Evolutionary conservation across 2,329 filamentous ascomycete species (phyloP), one percentile per base, ranked within the genome.

Genomic region (Aspergillus costaricaensis): DNA sequence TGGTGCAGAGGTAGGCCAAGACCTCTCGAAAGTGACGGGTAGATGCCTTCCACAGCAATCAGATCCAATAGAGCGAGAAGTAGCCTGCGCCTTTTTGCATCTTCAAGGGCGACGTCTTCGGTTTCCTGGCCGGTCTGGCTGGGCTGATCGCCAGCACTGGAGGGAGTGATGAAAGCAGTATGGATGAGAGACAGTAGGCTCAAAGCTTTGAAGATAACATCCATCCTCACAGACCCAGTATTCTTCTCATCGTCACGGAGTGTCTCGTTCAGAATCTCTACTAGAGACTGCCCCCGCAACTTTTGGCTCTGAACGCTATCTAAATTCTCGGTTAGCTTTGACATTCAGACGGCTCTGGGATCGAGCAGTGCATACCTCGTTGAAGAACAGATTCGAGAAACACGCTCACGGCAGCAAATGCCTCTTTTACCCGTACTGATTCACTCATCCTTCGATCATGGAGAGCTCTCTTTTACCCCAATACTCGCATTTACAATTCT

Each of bases 1-100:
- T 77, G 72, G 62, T 80, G 77, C 12, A 80, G 65, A 10, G 78
- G 78, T 49, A 80, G 76, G 1, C 78, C 78, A 44, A 79, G 77
- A 19, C 78, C 78, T 19, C 67, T 62, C 14, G 78, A 79, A 15
- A 80, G 68, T 5, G 70, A 79, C 5, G 78, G 78, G 62, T 80
- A 80, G 23, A 80, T 76, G 5, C 78, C 78, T 60, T 80, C 78
- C 6, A 80, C 60, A 2, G 78, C 78, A 41, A 80, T 71, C 52
- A 80, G 62, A 57, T 80, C 78, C 48, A 80, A 65, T 6, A 80
- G 65, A 5, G 76, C 74, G 70, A 80, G 73, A 3, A 79, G 64
- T 14, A 72, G 62, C 25, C 76, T 72, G 32, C 76, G 75, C 30
- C 76, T 69, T 58, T 72, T 79, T n/a, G 77, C 76, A 69, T 79